Percentiles rank a stretch among this genome's conserved stretches.
Conservation (phyloP, 805 yeast species). For the Yamadazyma phyllophila region DNA sequence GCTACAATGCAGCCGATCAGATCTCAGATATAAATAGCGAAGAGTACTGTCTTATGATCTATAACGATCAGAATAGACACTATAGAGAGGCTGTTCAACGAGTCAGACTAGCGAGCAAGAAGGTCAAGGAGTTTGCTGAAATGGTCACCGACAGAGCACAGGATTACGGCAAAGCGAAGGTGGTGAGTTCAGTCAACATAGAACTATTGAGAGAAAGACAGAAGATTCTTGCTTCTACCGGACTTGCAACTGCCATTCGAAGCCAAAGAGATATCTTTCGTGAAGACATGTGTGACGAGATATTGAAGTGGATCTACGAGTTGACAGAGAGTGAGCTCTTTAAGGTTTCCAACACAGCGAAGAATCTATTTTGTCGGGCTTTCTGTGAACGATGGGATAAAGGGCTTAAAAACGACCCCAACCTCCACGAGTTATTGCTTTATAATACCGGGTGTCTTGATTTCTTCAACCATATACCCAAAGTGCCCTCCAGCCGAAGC, state of each 20-base stretch:
- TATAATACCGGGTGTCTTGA: constrained; percentile 35
- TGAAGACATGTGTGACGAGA: constrained; percentile 77
- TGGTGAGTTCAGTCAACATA: constrained; percentile 55
- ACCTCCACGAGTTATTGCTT: constrained; percentile 8
- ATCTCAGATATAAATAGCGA: constrained; percentile 35
- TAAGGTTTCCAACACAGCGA: constrained; percentile 45
- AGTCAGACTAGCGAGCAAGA: constrained; percentile 61
- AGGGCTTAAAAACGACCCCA: constrained; percentile 39
- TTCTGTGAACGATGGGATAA: constrained; percentile 61
- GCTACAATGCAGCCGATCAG: constrained; percentile 28
- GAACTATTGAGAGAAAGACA: constrained; percentile 52
- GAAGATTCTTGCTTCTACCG: constrained; percentile 56
- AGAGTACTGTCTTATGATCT: constrained; percentile 56
- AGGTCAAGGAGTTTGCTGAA: constrained; percentile 60
- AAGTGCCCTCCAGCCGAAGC: constrained; percentile 21
- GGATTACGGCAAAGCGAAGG: constrained; percentile 64
- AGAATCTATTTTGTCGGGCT: constrained; percentile 54
- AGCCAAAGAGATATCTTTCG: constrained; percentile 68
- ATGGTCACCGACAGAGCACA: constrained; percentile 71
- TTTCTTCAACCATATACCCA: constrained; percentile 36
- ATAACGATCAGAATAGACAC: constrained; percentile 80
- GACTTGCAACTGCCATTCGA: constrained; percentile 63
- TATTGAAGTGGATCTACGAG: constrained; percentile 63
- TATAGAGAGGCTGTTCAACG: constrained; percentile 69
- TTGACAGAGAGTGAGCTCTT: constrained; percentile 54